Evolutionary conservation across 257 asterid species (phyloP).

Genomic region (Anisodus acutangulus): DNA sequence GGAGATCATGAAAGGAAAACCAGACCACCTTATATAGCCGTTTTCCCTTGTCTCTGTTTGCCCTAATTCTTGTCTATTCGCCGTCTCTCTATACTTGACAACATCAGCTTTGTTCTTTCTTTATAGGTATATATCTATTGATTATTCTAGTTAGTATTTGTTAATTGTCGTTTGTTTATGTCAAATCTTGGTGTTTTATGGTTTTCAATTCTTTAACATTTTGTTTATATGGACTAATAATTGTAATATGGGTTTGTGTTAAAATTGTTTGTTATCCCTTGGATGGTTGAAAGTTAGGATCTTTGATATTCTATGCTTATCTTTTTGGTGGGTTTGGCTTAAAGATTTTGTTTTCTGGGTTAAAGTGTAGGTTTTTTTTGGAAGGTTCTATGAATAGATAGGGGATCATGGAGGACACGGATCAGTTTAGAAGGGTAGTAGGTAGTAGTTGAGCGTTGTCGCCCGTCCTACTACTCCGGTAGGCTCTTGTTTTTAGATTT

Average conservation of each 20-base stretch:
- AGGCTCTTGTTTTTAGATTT: no score
- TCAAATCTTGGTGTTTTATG: neutral
- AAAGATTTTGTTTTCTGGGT: neutral
- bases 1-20: neutral
- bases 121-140: neutral
- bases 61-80: conserved; percentile 6
- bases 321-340: neutral
- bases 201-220: neutral
- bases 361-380: neutral
- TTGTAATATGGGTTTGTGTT: no score
- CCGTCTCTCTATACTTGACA: neutral
- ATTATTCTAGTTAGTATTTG: neutral
- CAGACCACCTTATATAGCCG: neutral
- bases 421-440: no score
- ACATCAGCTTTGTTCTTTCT: neutral
- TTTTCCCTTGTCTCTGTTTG: neutral
- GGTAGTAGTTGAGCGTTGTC: no score
- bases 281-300: neutral
- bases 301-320: no score
- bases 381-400: neutral
- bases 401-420: no score
- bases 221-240: neutral
- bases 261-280: no score
- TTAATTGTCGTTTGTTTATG: neutral
- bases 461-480: no score